phyloP scores from a whole-genome alignment of 345 rosid species.

The Eucalyptus regnans region DNA sequence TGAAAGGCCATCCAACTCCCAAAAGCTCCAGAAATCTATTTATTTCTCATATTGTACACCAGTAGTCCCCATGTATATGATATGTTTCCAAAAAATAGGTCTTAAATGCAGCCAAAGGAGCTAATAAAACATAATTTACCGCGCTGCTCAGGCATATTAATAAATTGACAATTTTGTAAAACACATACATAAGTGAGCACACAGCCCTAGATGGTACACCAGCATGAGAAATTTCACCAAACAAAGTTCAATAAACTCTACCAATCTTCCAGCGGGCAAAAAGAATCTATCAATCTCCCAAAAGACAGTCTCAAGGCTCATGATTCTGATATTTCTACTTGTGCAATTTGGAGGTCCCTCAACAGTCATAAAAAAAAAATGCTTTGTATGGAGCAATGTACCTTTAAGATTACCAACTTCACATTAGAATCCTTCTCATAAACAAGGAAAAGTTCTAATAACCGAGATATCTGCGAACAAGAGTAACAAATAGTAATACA shows the following conservation, averaged over 20 bases:
- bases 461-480: conserved; percentile 31
- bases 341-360: not conserved
- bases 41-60: not conserved
- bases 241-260: not conserved
- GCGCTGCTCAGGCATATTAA: not conserved
- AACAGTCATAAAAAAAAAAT: not conserved
- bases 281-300: not conserved
- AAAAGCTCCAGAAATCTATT: not conserved
- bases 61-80: not conserved
- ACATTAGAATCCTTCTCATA: conserved; percentile 51
- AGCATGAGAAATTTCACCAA: not conserved
- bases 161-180: not conserved
- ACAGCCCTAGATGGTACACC: not conserved
- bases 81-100: not conserved
- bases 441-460: conserved; percentile 43
- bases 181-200: not conserved
- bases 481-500: not conserved
- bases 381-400: not conserved
- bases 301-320: not conserved
- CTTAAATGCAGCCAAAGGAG: not conserved
- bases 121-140: not conserved
- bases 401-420: conserved; percentile 65
- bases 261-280: not conserved
- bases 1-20: not conserved
- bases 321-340: not conserved